Conservation (phyloP, 306 rosid species). For the Begonia loranthoides region DNA sequence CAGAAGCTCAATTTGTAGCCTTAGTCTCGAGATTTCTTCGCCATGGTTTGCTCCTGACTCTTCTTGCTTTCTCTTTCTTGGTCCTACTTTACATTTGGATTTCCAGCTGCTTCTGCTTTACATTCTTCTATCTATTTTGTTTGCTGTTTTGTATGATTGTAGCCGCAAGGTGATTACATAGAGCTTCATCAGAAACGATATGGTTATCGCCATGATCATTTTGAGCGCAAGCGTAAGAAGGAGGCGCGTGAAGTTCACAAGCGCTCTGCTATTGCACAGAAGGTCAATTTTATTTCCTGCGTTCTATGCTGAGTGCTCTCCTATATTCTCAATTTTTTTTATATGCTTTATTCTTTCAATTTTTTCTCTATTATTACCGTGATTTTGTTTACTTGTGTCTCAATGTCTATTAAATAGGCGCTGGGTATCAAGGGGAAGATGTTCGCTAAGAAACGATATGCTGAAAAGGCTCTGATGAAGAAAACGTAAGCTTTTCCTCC, state of each 20-base stretch:
- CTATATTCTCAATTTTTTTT: too few species aligned
- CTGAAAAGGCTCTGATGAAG: conserved; percentile 81
- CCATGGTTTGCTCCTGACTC: not conserved
- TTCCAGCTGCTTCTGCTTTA: not conserved
- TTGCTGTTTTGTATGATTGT: not conserved
- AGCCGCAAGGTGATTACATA: conserved; percentile 99
- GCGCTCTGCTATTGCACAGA: conserved; percentile 69
- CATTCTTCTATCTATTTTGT: not conserved
- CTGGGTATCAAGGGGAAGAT: conserved; percentile 76
- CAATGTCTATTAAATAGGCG: conserved; percentile 25
- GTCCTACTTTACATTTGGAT: not conserved
- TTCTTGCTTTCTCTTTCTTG: not conserved
- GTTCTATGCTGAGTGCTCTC: too few species aligned
- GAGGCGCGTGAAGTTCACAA: conserved; percentile 77
- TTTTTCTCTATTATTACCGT: conserved; percentile 1
- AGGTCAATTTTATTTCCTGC: conserved; percentile 19
- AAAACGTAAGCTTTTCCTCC: conserved; percentile 51
- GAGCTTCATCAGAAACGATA: conserved; percentile 74
- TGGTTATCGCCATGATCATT: conserved; percentile 78
- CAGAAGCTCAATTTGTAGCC: not conserved
- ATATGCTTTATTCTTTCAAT: not conserved
- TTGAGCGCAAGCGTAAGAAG: conserved; percentile 89
- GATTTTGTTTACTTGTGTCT: not conserved
- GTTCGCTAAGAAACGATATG: conserved; percentile 72
- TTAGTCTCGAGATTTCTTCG: not conserved